Base-by-base conservation (phyloP, 345 rosid genomes). In the Bretschneidera sinensis region DNA sequence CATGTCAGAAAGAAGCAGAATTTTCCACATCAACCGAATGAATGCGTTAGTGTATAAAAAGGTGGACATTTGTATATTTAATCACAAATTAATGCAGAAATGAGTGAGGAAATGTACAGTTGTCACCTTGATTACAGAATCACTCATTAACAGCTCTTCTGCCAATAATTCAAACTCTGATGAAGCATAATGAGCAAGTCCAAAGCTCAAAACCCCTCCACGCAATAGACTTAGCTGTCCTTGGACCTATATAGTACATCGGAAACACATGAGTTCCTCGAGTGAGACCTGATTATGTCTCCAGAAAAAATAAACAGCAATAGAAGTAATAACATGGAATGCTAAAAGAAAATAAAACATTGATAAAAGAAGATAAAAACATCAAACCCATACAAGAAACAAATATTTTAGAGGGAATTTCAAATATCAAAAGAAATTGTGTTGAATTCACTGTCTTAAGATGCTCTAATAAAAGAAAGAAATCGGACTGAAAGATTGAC, bases 91-190 rank as follows among this genome's bases (percentile, higher is more conserved):
- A 31, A 50, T 4, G 45, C 45, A 39, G 34, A 23, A 54, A 54
- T 43, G 20, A n/a, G n/a, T 43, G 20, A 23, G 63, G 57, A 64
- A 64, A 24, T 51, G 20, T 25, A 51, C 15, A 60, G 50, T 21
- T 51, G 73, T 73, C 69, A 87, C 98, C 94, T 86, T 83, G 65
- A 92, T 81, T 55, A 79, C 62, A 58, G 98, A 89, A 78, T 92
- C 98, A 55, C 98, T 92, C 98, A 92, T 92, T 62, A 92, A 75
- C 66, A 92, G 77, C 69, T 95, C 99, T 80, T 91, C 98, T 10
- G 99, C 99, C 69, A 91, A 76, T 66, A 95, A 60, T 74, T 95
- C 99, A 75, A 95, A 95, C 73, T 88, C 99, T 14, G 99, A 95
- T 56, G 92, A 74, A 61, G 91, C 95, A 70, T 81, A 88, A 76